Evolutionary conservation across 1,284 basidiomycete species (phyloP), one percentile per base, ranked within the genome.

Genomic region (Phylloporus sp.): DNA sequence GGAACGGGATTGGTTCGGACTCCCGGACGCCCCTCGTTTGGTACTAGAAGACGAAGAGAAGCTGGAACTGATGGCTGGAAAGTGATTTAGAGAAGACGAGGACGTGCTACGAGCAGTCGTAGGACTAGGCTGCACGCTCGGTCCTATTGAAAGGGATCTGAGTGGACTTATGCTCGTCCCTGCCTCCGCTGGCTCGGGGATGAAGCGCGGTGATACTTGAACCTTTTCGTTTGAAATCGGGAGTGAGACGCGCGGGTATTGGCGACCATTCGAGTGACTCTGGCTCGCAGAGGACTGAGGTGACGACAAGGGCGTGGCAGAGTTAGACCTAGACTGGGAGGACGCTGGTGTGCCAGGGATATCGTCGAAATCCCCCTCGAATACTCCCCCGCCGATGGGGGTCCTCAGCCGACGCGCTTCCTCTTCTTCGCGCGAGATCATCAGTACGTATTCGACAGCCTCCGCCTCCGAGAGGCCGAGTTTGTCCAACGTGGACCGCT

Each of bases 361-460:
- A 55, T 84, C 81, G 60, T 88, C 86, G 60, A 86, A 84, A 64
- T 89, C 85, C 28, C 77, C 83, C 63, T 84, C 82, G 65, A 88
- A 88, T 2, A 88, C 79, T 6, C 83, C 86, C 60, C 87, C 84
- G 29, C 87, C 83, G 32, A 60, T 3, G 7, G 28, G 47, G n/a
- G 34, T 40, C 26, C 62, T 40, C 50, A 56, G 63, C 54, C 55
- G 64, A 46, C 66, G 68, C 69, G 66, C 73, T 62, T 81, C 79
- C 29, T 86, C 87, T 72, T 95, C 91, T 42, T 96, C 94, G 8
- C 91, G 86, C 66, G 91, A 94, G 62, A 96, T 83, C 92, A 96
- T 94, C 59, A 96, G 75, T 0, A 89, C 84, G 70, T 95, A 95
- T 68, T 93, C 91, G 26, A 96, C 79, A 1, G 91, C 92, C 70